Evolutionary conservation across 148 eudicot genomes (phyloP).

Genomic region (Chenopodium quinoa): DNA sequence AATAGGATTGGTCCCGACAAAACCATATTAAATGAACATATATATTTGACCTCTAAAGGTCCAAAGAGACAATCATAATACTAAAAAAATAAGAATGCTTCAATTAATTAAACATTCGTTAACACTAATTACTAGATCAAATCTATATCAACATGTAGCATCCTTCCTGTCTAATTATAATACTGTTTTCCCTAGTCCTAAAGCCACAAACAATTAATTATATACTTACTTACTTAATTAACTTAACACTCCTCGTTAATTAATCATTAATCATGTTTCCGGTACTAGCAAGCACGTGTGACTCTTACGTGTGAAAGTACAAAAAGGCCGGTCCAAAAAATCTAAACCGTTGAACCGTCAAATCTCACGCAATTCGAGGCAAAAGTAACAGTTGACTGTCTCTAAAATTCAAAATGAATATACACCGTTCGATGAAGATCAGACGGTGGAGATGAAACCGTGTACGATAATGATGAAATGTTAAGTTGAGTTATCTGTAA

Average conservation of each 20-base stretch:
- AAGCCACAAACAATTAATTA: too few species aligned
- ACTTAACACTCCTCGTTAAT: neutral
- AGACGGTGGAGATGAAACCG: constrained; percentile 18
- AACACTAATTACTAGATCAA: constrained; percentile 15
- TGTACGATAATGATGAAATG: neutral
- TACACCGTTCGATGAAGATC: constrained; percentile 1
- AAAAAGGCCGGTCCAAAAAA: neutral
- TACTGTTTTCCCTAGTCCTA: neutral
- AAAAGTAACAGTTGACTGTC: constrained; percentile 7
- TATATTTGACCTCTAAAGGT: neutral
- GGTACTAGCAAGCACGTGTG: constrained; percentile 17
- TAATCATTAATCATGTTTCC: neutral
- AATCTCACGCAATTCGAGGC: neutral
- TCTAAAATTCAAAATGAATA: neutral
- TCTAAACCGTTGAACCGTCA: neutral
- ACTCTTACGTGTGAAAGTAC: neutral
- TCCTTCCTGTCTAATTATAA: neutral
- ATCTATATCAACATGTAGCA: neutral
- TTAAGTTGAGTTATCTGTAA: neutral
- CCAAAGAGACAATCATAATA: neutral
- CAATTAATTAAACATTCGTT: constrained; percentile 12
- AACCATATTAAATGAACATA: neutral
- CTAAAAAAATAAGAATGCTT: neutral
- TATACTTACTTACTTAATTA: neutral
- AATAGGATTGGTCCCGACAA: constrained; percentile 5